A percentile compares a stretch with the other conserved stretches of the same genome.
Evolutionary conservation across 2,329 filamentous ascomycete genomes (phyloP).

Genomic region (Colletotrichum sidae): DNA sequence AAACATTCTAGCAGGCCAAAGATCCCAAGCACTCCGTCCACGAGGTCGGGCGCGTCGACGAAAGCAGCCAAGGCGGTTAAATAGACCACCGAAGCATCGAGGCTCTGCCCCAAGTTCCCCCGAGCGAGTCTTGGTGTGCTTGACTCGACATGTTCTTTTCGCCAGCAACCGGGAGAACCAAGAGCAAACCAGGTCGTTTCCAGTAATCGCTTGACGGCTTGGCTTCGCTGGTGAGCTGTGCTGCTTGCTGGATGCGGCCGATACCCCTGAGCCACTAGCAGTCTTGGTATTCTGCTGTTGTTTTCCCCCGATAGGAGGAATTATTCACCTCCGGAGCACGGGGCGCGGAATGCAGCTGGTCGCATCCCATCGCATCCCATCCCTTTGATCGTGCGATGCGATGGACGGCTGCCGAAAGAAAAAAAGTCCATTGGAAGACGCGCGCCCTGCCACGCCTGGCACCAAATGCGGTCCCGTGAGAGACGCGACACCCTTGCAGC

Average conservation of each 20-base stretch:
- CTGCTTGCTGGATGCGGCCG: background rate
- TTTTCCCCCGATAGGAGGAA: conserved; percentile 18
- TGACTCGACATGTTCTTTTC: background rate
- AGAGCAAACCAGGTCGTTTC: background rate
- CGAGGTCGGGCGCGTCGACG: background rate
- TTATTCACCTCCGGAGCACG: conserved; percentile 5
- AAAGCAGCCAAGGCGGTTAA: conserved; percentile 20
- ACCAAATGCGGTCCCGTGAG: background rate
- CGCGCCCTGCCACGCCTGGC: background rate
- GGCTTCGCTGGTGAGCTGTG: background rate
- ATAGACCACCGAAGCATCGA: background rate
- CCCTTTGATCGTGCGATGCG: conserved; percentile 12
- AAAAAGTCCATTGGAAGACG: conserved; percentile 11
- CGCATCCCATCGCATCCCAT: background rate
- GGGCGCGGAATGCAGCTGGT: background rate
- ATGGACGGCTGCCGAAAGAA: background rate
- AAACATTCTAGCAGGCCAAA: too few relatives aligned
- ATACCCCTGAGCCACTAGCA: too few relatives aligned
- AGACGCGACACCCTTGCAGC: conserved; percentile 2
- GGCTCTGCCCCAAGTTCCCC: background rate
- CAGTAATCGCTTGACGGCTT: background rate
- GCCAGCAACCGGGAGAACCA: background rate
- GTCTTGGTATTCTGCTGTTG: conserved; percentile 21
- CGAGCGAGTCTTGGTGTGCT: too few relatives aligned
- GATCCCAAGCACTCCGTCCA: too few relatives aligned